A percentile compares a stretch with the other conserved stretches of the same genome.
Conservation (phyloP, 2,329 filamentous ascomycete genomes). For the Dothiorella sarmentorum region DNA sequence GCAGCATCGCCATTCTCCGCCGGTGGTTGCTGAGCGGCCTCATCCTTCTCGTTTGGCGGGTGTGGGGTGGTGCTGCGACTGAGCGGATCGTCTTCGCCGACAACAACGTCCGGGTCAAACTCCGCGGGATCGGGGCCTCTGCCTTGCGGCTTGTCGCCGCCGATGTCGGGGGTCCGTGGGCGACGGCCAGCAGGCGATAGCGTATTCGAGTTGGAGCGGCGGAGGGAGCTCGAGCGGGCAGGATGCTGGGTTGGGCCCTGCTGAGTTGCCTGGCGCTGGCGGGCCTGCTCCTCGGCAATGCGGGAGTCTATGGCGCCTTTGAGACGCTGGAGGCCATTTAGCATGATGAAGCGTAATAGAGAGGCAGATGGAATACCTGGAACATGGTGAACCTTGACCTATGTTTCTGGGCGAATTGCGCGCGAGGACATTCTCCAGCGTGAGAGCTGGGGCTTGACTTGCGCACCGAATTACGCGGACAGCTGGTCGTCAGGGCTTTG, state of each 20-base stretch:
- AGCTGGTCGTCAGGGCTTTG: constrained; percentile 11
- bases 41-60: constrained; percentile 41
- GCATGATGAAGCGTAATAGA: neutral
- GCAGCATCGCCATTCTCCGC: constrained; percentile 27
- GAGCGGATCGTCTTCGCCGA: constrained; percentile 73
- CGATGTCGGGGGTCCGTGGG: constrained; percentile 31
- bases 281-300: constrained; percentile 88
- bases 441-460: constrained; percentile 15
- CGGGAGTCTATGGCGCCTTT: constrained; percentile 81
- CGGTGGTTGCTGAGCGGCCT: constrained; percentile 20
- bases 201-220: constrained; percentile 44
- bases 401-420: constrained; percentile 6
- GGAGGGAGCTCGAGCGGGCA: constrained; percentile 44
- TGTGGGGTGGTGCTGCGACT: constrained; percentile 61
- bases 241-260: constrained; percentile 46
- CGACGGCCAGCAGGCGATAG: constrained; percentile 37
- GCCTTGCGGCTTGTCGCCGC: constrained; percentile 42
- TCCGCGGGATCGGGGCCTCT: constrained; percentile 76
- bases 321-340: constrained; percentile 57
- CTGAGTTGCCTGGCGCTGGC: constrained; percentile 55
- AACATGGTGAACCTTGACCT: constrained; percentile 31
- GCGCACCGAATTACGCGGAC: constrained; percentile 8
- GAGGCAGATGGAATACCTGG: constrained; percentile 24
- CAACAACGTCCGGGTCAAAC: constrained; percentile 80
- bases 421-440: constrained; percentile 8